A percentile compares a stretch with the other conserved stretches of the same genome.
Conservation (phyloP, 768 basidiomycete genomes). For the Suillus spraguei region DNA sequence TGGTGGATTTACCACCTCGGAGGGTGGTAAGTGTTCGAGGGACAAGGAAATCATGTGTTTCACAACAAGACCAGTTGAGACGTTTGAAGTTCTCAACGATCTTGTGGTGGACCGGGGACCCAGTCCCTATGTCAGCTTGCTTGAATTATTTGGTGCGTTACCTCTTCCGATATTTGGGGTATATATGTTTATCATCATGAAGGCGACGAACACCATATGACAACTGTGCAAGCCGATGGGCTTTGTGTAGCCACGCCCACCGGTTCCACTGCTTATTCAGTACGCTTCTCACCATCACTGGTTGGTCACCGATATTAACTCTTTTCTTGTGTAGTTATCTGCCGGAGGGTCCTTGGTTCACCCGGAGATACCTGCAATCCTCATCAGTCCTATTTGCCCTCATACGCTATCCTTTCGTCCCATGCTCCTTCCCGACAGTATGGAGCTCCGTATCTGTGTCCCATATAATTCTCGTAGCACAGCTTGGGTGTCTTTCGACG, state of each 20-base stretch:
- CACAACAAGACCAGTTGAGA: slow-evolving; percentile 91
- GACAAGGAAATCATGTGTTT: slow-evolving; percentile 99
- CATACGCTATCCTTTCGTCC: slow-evolving; percentile 98
- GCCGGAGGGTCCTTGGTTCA: slow-evolving; percentile 98
- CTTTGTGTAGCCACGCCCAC: slow-evolving; percentile 95
- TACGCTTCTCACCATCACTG: slow-evolving; percentile 38
- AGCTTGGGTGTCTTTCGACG: slow-evolving; percentile 99
- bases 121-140: slow-evolving; percentile 93
- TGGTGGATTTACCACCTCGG: slow-evolving; percentile 43
- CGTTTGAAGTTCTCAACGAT: slow-evolving; percentile 96
- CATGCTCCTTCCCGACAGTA: slow-evolving; percentile 97
- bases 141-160: slow-evolving; percentile 92
- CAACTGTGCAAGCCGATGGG: slow-evolving; percentile 98
- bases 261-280: slow-evolving; percentile 98
- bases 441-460: slow-evolving; percentile 98
- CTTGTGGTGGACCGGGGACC: slow-evolving; percentile 98
- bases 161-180: slow-evolving; percentile 7
- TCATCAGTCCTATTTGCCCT: slow-evolving; percentile 97
- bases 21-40: slow-evolving; percentile 54
- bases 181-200: slow-evolving; percentile 13
- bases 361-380: slow-evolving; percentile 94
- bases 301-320: slow-evolving; percentile 10
- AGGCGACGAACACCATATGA: slow-evolving; percentile 99
- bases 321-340: slow-evolving; percentile 57
- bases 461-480: slow-evolving; percentile 98